Percentiles rank a stretch among this genome's conserved stretches.
phyloP scores from a whole-genome alignment of 441 rosid genomes.

The Corymbia calophylla region DNA sequence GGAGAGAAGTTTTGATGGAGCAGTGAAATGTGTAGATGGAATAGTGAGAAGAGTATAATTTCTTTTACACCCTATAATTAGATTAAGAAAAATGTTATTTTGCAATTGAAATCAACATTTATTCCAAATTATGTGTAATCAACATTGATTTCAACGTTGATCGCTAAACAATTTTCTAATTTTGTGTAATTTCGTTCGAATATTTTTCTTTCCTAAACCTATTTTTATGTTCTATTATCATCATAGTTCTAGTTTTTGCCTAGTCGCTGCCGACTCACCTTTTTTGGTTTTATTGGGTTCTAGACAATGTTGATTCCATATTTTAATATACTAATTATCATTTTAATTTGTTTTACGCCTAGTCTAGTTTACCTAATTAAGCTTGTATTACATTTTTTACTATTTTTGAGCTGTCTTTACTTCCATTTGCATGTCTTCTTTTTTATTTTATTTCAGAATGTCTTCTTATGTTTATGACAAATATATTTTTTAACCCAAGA shows the following conservation, averaged over 20 bases:
- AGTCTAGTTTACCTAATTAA: accelerated
- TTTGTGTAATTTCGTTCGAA: not conserved
- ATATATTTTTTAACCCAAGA: accelerated
- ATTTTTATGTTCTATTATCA: not conserved
- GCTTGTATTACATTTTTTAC: not conserved
- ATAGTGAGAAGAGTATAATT: not conserved
- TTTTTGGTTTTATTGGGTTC: not conserved
- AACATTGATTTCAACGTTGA: accelerated
- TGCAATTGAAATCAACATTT: not conserved
- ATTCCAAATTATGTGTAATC: not conserved
- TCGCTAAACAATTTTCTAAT: not conserved
- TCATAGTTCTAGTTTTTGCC: not conserved
- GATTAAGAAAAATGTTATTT: accelerated
- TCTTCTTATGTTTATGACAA: not conserved
- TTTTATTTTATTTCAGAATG: not conserved
- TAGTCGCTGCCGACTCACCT: accelerated
- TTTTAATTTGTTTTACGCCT: not conserved
- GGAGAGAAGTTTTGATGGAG: not conserved
- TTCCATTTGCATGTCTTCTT: not conserved
- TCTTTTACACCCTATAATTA: not conserved
- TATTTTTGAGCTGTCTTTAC: not conserved
- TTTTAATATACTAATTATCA: not conserved
- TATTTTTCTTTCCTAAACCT: not conserved
- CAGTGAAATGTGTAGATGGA: accelerated
- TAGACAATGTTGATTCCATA: not conserved